phyloP scores from a whole-genome alignment of 2,329 filamentous ascomycete species.

The Volutella citrinella region DNA sequence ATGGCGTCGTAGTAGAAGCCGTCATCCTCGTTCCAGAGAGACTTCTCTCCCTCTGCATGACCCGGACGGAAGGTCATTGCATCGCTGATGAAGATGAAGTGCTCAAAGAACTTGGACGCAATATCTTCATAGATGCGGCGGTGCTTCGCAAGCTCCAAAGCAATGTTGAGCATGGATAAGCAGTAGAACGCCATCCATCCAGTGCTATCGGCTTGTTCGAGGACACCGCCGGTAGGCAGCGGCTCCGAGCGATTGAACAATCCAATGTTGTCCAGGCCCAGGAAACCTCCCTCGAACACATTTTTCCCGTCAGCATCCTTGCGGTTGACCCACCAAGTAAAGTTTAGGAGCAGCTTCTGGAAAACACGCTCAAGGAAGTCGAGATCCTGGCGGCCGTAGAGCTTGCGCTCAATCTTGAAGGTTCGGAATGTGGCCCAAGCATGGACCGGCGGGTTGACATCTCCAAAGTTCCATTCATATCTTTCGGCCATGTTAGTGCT shows the following conservation, averaged over 20 bases:
- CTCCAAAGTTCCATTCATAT: slow-evolving; percentile 95
- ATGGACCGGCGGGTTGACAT: slow-evolving; percentile 94
- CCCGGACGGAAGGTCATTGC: slow-evolving; percentile 85
- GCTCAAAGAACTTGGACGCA: slow-evolving; percentile 97
- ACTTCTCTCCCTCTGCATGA: slow-evolving; percentile 69
- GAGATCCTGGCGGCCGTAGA: slow-evolving; percentile 91
- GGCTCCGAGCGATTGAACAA: slow-evolving; percentile 97
- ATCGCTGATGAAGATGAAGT: slow-evolving; percentile 96
- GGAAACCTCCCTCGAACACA: slow-evolving; percentile 93
- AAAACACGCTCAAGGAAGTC: slow-evolving; percentile 96
- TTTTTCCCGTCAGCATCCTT: slow-evolving; percentile 96
- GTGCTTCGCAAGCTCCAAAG: slow-evolving; percentile 91
- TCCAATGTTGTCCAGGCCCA: slow-evolving; percentile 95
- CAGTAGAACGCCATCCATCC: slow-evolving; percentile 99
- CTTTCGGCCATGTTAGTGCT: slow-evolving; percentile 29
- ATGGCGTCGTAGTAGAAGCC: slow-evolving; percentile 99
- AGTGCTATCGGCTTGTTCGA: slow-evolving; percentile 96
- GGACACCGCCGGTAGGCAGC: slow-evolving; percentile 84
- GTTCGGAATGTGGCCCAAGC: slow-evolving; percentile 94
- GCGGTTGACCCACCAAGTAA: slow-evolving; percentile 99
- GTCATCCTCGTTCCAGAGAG: slow-evolving; percentile 94
- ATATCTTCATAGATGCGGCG: slow-evolving; percentile 94
- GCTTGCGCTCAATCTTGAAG: slow-evolving; percentile 97
- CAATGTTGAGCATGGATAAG: slow-evolving; percentile 94
- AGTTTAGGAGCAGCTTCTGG: slow-evolving; percentile 92